Conservation (phyloP, 257 asterid species). For the Solanum acaule region DNA sequence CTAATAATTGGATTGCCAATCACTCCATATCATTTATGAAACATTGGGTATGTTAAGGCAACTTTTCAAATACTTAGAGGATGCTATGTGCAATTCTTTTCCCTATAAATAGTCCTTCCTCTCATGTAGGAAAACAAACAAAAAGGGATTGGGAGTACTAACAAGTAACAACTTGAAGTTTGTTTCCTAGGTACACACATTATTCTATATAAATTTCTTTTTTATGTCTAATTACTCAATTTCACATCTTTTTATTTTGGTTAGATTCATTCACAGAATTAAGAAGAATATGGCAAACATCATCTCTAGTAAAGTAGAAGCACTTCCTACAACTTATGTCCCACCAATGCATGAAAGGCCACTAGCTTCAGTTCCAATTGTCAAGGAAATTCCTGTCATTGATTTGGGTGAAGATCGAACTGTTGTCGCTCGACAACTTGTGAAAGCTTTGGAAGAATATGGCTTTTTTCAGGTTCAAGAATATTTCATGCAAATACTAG, state of each 20-base stretch:
- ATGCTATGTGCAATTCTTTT: background rate
- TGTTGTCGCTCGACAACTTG: background rate
- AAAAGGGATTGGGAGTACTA: background rate
- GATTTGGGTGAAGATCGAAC: background rate
- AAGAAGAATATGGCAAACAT: background rate
- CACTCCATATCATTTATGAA: background rate
- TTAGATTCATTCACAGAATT: background rate
- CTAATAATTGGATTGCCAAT: too few relatives aligned
- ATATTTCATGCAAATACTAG: too few relatives aligned
- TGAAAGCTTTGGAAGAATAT: background rate
- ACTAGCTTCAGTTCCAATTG: background rate
- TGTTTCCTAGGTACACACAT: background rate
- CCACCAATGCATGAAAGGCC: too few relatives aligned
- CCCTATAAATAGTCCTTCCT: background rate
- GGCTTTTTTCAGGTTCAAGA: background rate
- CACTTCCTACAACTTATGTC: too few relatives aligned
- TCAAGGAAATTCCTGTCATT: background rate
- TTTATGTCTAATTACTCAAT: background rate
- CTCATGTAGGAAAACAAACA: too few relatives aligned
- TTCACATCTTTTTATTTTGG: background rate
- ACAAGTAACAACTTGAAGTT: background rate
- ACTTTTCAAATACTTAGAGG: background rate
- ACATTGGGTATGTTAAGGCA: background rate
- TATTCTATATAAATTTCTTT: too few relatives aligned
- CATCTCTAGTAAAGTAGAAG: background rate